Evolutionary conservation across 352 stramenopile genomes (phyloP).

Genomic region (Phytophthora sansomeana): DNA sequence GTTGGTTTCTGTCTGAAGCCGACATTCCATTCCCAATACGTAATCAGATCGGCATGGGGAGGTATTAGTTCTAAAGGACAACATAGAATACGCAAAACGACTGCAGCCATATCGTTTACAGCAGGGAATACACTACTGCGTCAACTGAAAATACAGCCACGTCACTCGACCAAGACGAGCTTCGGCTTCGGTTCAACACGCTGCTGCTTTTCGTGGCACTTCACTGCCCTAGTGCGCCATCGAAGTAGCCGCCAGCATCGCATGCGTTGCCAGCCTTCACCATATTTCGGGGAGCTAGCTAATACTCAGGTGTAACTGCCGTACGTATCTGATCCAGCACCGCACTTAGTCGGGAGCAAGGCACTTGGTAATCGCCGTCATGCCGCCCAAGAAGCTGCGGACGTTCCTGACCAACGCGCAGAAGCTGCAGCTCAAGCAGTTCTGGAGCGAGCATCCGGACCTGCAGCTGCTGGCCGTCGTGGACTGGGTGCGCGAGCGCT

Average conservation of each 20-base stretch:
- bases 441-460: conserved; percentile 45
- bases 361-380: background rate
- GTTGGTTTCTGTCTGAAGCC: conserved; percentile 29
- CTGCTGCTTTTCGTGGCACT: background rate
- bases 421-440: conserved; percentile 47
- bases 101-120: background rate
- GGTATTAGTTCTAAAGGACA: background rate
- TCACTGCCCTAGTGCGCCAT: background rate
- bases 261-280: background rate
- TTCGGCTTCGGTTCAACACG: conserved; percentile 7
- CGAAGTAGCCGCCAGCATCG: background rate
- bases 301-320: conserved; percentile 7
- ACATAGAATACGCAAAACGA: background rate
- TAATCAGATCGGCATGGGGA: conserved; percentile 17
- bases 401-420: conserved; percentile 53
- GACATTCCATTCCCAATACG: background rate
- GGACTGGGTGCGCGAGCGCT: conserved; percentile 47
- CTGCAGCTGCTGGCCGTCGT: conserved; percentile 37
- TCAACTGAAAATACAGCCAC: conserved; percentile 5
- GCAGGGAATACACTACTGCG: background rate
- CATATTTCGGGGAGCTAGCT: background rate
- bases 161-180: conserved; percentile 14
- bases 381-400: conserved; percentile 27
- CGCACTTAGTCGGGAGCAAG: conserved; percentile 1
- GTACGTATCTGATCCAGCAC: conserved; percentile 17